These are phyloP conservation scores for Ganoderma meredithae DNA, from an alignment of 1,284 basidiomycete species.

Conservation along the genomic window DNA sequence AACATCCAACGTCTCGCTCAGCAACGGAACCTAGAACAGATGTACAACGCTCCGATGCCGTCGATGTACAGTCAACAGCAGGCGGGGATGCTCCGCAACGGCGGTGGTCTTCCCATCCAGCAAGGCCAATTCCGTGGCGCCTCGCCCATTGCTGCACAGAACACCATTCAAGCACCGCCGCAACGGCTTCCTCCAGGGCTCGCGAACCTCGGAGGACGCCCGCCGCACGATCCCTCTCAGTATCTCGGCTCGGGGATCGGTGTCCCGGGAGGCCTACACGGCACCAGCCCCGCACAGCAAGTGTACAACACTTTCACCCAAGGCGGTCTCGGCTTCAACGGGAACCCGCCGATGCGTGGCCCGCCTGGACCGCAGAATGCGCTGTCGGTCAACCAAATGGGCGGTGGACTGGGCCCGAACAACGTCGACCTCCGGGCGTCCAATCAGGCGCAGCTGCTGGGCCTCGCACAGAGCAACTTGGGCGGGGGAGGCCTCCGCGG, in stretches of 20 bases:
- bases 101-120: constrained; percentile 62
- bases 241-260: constrained; percentile 61
- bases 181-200: constrained; percentile 81
- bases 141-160: constrained; percentile 63
- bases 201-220: constrained; percentile 81
- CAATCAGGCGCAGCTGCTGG: constrained; percentile 58
- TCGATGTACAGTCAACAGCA: constrained; percentile 65
- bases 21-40: constrained; percentile 61
- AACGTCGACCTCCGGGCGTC: constrained; percentile 62
- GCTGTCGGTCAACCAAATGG: constrained; percentile 53
- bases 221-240: constrained; percentile 78
- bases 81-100: constrained; percentile 52
- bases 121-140: constrained; percentile 72
- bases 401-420: constrained; percentile 54
- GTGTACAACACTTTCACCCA: constrained; percentile 60
- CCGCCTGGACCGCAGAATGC: constrained; percentile 59
- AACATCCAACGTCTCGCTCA: constrained; percentile 61
- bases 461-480: constrained; percentile 51
- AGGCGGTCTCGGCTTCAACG: constrained; percentile 53
- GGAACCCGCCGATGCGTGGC: constrained; percentile 58
- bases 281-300: constrained; percentile 54
- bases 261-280: constrained; percentile 56
- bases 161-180: constrained; percentile 49
- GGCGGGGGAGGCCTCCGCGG: constrained; percentile 44
- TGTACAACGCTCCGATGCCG: constrained; percentile 59